These are phyloP conservation scores for Neonectria ditissima DNA, from an alignment of 2,329 filamentous ascomycete species.

Conservation along the genomic window DNA sequence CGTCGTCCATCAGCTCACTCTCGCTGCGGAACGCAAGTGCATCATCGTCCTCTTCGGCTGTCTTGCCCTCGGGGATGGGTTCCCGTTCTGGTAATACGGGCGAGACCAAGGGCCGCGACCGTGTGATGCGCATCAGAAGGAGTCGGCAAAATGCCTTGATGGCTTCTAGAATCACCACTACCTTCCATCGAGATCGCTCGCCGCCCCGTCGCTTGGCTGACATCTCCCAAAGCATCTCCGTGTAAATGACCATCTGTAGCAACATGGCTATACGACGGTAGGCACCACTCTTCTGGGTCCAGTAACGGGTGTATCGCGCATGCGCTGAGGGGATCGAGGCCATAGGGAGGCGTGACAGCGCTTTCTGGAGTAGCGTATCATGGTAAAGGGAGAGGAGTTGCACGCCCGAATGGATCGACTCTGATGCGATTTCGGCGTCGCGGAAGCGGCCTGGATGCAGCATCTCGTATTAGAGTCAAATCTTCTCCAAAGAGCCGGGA, in stretches of 20 bases:
- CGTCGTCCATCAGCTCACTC: constrained; percentile 58
- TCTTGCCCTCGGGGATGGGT: constrained; percentile 71
- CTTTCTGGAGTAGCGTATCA: constrained; percentile 82
- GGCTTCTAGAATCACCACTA: constrained; percentile 85
- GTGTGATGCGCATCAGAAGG: constrained; percentile 83
- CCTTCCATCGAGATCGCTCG: constrained; percentile 83
- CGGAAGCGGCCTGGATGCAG: constrained; percentile 76
- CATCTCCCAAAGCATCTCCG: constrained; percentile 98
- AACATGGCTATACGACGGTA: constrained; percentile 86
- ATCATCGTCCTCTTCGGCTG: constrained; percentile 61
- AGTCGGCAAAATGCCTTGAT: constrained; percentile 88
- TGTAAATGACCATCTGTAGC: constrained; percentile 92
- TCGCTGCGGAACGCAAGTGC: constrained; percentile 53
- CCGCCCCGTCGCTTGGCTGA: constrained; percentile 86
- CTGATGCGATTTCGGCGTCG: constrained; percentile 94
- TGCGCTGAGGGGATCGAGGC: constrained; percentile 67
- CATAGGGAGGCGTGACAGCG: constrained; percentile 69
- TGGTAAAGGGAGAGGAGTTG: constrained; percentile 94
- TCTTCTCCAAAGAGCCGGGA: neutral
- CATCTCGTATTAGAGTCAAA: constrained; percentile 17
- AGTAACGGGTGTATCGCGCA: constrained; percentile 75
- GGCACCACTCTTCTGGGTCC: constrained; percentile 71
- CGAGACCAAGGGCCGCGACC: constrained; percentile 83
- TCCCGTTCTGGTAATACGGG: constrained; percentile 90
- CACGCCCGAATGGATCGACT: constrained; percentile 88